Base-by-base conservation (phyloP, 2,329 filamentous ascomycete species). In the Plenodomus biglobosus region DNA sequence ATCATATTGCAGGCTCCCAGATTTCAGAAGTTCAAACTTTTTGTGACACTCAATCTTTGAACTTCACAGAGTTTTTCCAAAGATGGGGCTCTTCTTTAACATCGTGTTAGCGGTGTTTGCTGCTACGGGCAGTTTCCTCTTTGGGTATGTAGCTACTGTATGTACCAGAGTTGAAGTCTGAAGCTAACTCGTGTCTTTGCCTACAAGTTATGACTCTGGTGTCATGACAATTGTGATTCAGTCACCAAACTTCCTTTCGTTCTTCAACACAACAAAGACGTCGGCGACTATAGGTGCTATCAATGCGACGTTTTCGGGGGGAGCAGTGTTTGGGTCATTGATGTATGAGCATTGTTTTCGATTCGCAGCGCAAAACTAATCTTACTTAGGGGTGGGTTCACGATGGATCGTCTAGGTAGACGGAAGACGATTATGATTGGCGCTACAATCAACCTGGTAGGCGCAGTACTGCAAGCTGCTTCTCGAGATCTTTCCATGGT, bases 341-440 rank as follows among this genome's bases (percentile, higher is more conserved):
- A 76, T 79, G 69, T 70, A 53, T 47, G 65, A 11, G 10, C 4
- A 6, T 8, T 22, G 18, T n/a, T 24, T 16, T 22, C 3, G 7
- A 13, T 8, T 2, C 8, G 17, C 42, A 27, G 20, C 39, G 36
- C 27, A 44, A 39, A n/a, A 21, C 44, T 47, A 1, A 53, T 43
- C 38, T 8, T 15, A n/a, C 8, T 1, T 22, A 71, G 68, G 66
- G 79, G 76, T 46, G 80, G 80, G 16, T 70, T 80, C 22, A 83
- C 84, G 11, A 84, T 84, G 69, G 84, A 87, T 57, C 75, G 76
- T 19, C 78, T 85, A 41, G 84, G 84, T 11, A 79, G 84, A 44
- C 77, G 78, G 55, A 75, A 74, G 54, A 84, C 83, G 19, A 82
- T 85, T 46, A 77, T 84, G 61, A 74, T 85, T 38, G 83, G 82